Evolutionary conservation across 2,329 filamentous ascomycete genomes (phyloP).

Genomic region (Talaromyces albobiverticillius): DNA sequence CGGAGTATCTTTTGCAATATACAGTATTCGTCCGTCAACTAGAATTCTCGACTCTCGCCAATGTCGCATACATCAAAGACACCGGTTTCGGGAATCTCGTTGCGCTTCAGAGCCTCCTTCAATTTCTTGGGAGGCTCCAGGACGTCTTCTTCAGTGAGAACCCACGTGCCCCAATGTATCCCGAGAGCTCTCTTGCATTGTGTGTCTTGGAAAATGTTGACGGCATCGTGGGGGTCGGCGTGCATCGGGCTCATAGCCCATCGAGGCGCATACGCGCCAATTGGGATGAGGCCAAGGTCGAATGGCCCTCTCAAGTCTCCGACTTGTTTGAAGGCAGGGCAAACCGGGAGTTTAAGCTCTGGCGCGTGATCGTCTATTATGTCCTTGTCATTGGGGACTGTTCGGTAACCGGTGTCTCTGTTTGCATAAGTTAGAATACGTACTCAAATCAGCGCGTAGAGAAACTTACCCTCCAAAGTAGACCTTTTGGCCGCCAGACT

Average conservation of each 20-base stretch:
- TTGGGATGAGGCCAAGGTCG: constrained; percentile 87
- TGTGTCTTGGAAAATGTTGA: constrained; percentile 86
- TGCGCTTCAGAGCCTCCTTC: constrained; percentile 66
- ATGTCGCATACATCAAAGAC: constrained; percentile 81
- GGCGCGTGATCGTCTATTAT: constrained; percentile 69
- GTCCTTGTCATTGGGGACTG: constrained; percentile 63
- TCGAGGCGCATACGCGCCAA: constrained; percentile 72
- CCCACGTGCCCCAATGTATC: constrained; percentile 92
- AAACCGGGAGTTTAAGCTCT: constrained; percentile 66
- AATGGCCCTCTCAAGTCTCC: constrained; percentile 79
- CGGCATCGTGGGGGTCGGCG: constrained; percentile 79
- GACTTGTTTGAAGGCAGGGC: constrained; percentile 82
- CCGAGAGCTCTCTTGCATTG: constrained; percentile 73
- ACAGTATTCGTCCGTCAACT: too few relatives aligned
- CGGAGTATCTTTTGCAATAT: too few relatives aligned
- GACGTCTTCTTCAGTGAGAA: constrained; percentile 79
- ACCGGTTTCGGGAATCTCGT: constrained; percentile 66
- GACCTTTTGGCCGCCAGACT: constrained; percentile 70
- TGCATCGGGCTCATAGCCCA: constrained; percentile 77
- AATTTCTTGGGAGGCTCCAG: constrained; percentile 75
- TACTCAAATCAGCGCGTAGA: constrained; percentile 13
- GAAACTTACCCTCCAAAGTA: constrained; percentile 69
- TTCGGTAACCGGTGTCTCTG: constrained; percentile 87
- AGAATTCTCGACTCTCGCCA: constrained; percentile 78
- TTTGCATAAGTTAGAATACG: constrained; percentile 18